Percentiles rank a stretch among this genome's conserved stretches.
These are phyloP conservation scores for Russula dissimulans DNA, from an alignment of 768 basidiomycete species.

Conservation along the genomic window DNA sequence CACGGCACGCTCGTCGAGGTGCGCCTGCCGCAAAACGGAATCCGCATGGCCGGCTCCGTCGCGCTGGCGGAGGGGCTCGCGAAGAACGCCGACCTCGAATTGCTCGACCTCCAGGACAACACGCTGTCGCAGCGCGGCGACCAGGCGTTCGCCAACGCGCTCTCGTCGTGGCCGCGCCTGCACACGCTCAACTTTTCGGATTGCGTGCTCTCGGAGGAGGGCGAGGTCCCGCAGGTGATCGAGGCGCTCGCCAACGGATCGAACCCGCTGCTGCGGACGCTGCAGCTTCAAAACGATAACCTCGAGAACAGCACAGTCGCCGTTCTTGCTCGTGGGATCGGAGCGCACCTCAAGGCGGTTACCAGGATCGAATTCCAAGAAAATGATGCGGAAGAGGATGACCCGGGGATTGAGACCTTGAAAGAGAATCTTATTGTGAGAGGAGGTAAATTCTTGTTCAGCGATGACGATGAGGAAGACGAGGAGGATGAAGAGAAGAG, in stretches of 20 bases:
- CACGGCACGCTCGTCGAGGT: conserved; percentile 79
- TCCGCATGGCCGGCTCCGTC: conserved; percentile 83
- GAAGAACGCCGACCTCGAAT: conserved; percentile 52
- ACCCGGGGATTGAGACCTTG: conserved; percentile 50
- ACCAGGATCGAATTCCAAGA: conserved; percentile 78
- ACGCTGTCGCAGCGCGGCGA: conserved; percentile 56
- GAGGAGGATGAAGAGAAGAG: conserved; percentile 44
- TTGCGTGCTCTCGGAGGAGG: conserved; percentile 77
- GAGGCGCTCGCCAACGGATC: conserved; percentile 55
- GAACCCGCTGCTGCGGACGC: conserved; percentile 60
- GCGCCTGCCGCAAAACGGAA: conserved; percentile 96
- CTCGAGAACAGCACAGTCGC: conserved; percentile 61
- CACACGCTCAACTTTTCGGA: conserved; percentile 84
- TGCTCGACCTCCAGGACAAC: conserved; percentile 91
- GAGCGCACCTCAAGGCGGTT: conserved; percentile 46
- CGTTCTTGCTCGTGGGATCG: conserved; percentile 58
- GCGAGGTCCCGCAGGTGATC: conserved; percentile 62
- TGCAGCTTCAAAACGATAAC: conserved; percentile 91
- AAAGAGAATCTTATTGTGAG: conserved; percentile 47
- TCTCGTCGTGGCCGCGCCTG: conserved; percentile 64
- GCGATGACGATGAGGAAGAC: conserved; percentile 79
- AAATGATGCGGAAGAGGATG: conserved; percentile 79
- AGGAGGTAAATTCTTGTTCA: conserved; percentile 55
- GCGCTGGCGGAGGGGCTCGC: conserved; percentile 68
- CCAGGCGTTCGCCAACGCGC: conserved; percentile 50